Base-by-base conservation (phyloP, 2,329 filamentous ascomycete species). In the Diaporthe eres region DNA sequence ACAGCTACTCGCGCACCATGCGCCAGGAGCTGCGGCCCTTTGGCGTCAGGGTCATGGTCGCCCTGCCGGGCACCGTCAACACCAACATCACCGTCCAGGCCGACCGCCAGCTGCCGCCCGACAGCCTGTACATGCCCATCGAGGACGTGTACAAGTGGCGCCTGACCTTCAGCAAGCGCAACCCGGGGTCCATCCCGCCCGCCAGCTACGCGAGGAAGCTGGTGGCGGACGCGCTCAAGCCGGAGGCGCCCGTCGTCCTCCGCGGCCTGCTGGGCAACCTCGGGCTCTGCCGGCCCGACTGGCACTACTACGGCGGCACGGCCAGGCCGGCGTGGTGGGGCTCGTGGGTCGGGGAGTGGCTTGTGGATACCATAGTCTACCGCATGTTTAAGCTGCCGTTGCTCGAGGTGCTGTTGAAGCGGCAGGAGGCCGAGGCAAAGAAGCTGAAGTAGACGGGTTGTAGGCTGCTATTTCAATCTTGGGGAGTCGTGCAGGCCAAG, bases 1-100 rank as follows among this genome's bases (percentile, higher is more conserved):
- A 85, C 74, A 83, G 85, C 3, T 91, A 90, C 83, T 89, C 88
- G 61, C 88, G 89, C 75, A 87, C 85, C 0, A 82, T 91, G 42
- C 88, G 90, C 34, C 82, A 88, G 68, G 90, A 91, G 78, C 84
- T 91, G 55, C 84, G 85, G 60, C 89, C 89, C 0, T 88, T 90
- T 61, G 85, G 85, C 78, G 89, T 91, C 13, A 87, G 89, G 77
- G 89, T 91, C 81, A 90, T 90, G 86, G 86, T 90, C 25, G 87
- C 87, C 79, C 86, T 90, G 83, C 87, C 88, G 0, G 89, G 89
- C 34, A 89, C 88, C 2, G 88, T 91, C 17, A 82, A 82, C 57
- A 88, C 87, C 79, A 87, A 89, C 81, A 89, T 88, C 71, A 86
- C 87, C 8, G 83, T 81, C 77, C 84, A 85, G 55, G 79, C 80